Percentiles rank a stretch among this genome's conserved stretches.
These are phyloP conservation scores for Ogataea ramenticola DNA, from an alignment of 805 yeast species.

Conservation along the genomic window DNA sequence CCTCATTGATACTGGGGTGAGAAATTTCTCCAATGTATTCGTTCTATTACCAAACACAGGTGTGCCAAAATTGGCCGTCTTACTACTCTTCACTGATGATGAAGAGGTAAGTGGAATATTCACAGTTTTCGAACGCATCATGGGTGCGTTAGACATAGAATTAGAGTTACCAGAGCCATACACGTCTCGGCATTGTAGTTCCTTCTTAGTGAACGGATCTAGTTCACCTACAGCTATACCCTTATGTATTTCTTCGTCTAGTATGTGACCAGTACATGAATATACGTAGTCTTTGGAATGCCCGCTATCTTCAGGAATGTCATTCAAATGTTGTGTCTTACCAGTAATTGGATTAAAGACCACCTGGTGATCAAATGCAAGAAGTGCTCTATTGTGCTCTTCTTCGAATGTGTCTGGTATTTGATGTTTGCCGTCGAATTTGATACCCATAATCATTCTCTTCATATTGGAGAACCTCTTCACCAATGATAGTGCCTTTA, in stretches of 20 bases:
- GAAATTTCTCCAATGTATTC: not conserved
- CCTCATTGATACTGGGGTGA: not conserved
- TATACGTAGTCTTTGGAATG: conserved; percentile 14
- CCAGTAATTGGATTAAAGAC: conserved; percentile 64
- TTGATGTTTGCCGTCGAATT: conserved; percentile 49
- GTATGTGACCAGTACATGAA: conserved; percentile 38
- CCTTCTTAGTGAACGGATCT: conserved; percentile 53
- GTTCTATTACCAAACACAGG: not conserved
- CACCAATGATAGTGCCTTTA: conserved; percentile 62
- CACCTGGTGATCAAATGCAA: conserved; percentile 79
- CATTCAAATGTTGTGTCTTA: conserved; percentile 50
- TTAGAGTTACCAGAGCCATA: not conserved
- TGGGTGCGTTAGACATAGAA: not conserved
- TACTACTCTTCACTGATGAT: not conserved
- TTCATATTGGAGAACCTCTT: conserved; percentile 44
- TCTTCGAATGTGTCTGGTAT: conserved; percentile 52
- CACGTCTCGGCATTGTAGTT: conserved; percentile 42
- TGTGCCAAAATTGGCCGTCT: not conserved
- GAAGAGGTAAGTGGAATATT: too few relatives aligned
- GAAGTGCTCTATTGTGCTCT: conserved; percentile 59
- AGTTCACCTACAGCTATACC: conserved; percentile 58
- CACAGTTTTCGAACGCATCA: not conserved
- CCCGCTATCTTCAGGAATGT: conserved; percentile 32
- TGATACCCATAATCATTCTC: conserved; percentile 46
- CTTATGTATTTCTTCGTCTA: conserved; percentile 40